Percentiles rank a stretch among this genome's conserved stretches.
These are phyloP conservation scores for Colletotrichum sp. DNA, from an alignment of 2,329 filamentous ascomycete species.

Conservation along the genomic window DNA sequence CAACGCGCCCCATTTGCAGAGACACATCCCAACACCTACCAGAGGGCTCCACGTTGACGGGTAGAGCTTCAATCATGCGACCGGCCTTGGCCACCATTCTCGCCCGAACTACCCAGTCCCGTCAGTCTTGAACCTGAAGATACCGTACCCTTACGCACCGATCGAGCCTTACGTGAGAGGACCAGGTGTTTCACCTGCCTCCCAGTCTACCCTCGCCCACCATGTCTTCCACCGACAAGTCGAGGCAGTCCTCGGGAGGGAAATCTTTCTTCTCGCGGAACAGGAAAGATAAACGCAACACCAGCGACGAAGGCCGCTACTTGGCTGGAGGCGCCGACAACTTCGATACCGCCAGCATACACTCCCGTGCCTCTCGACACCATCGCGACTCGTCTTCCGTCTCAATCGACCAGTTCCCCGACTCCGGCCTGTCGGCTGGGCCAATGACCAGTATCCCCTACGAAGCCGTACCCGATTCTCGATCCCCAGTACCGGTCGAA, in stretches of 20 bases:
- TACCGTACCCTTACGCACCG: not conserved
- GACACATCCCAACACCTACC: not conserved
- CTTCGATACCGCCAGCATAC: slow-evolving; percentile 65
- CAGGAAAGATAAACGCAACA: slow-evolving; percentile 73
- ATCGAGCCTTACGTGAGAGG: slow-evolving; percentile 19
- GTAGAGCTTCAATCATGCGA: slow-evolving; percentile 40
- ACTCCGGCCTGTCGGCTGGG: slow-evolving; percentile 74
- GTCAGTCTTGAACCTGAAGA: slow-evolving; percentile 18
- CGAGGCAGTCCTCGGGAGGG: slow-evolving; percentile 77
- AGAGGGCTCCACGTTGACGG: slow-evolving; percentile 14
- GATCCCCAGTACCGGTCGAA: slow-evolving; percentile 75
- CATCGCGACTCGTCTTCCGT: slow-evolving; percentile 76
- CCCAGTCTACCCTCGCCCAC: slow-evolving; percentile 19
- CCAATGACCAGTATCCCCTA: slow-evolving; percentile 90
- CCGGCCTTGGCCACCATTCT: slow-evolving; percentile 35
- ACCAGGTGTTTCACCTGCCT: slow-evolving; percentile 23
- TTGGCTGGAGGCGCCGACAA: slow-evolving; percentile 57
- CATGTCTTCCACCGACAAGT: slow-evolving; percentile 76
- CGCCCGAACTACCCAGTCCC: slow-evolving; percentile 17
- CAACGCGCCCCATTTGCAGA: slow-evolving; percentile 9
- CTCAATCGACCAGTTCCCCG: slow-evolving; percentile 73
- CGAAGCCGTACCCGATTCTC: slow-evolving; percentile 72
- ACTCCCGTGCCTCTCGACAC: slow-evolving; percentile 77
- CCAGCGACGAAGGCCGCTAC: slow-evolving; percentile 64
- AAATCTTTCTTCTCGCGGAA: slow-evolving; percentile 89